Percentiles rank a stretch among this genome's conserved stretches.
These are phyloP conservation scores for Pichia terricola DNA, from an alignment of 1,139 yeast genomes.

Conservation along the genomic window DNA sequence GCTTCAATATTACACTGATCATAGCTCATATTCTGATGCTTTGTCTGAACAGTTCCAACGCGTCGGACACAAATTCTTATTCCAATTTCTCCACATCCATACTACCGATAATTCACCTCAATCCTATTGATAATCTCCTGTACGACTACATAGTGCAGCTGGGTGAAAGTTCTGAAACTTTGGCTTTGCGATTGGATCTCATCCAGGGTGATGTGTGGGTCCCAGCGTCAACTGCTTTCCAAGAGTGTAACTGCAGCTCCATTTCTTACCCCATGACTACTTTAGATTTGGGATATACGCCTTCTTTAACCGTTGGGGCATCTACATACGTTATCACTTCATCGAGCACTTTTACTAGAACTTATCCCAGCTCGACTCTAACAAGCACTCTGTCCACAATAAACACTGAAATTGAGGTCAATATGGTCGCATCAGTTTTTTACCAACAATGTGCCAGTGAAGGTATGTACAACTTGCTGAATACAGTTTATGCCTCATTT, in stretches of 20 bases:
- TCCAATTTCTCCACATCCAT: conserved; percentile 1
- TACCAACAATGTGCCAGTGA: conserved; percentile 7
- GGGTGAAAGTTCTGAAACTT: conserved; percentile 29
- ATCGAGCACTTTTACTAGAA: neutral
- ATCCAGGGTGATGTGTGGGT: conserved; percentile 36
- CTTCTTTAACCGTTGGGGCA: neutral
- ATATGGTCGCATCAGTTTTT: conserved; percentile 1
- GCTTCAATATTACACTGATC: no score
- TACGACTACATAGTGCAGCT: conserved; percentile 28
- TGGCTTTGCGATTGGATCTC: conserved; percentile 31
- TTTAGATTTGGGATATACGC: neutral
- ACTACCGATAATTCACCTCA: conserved; percentile 9
- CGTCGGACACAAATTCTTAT: neutral
- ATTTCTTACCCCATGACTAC: conserved; percentile 2
- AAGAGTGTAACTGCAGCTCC: conserved; percentile 16
- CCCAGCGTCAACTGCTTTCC: conserved; percentile 21
- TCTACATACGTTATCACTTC: neutral
- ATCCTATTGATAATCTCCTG: conserved; percentile 7
- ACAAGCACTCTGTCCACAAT: no score
- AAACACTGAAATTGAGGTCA: neutral
- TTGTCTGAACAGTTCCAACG: no score
- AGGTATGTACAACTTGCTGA: conserved; percentile 12
- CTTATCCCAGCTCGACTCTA: neutral
- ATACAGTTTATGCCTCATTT: conserved; percentile 8
- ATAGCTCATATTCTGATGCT: no score